Base-by-base conservation (phyloP, 306 rosid species). In the Cyamopsis tetragonoloba region DNA sequence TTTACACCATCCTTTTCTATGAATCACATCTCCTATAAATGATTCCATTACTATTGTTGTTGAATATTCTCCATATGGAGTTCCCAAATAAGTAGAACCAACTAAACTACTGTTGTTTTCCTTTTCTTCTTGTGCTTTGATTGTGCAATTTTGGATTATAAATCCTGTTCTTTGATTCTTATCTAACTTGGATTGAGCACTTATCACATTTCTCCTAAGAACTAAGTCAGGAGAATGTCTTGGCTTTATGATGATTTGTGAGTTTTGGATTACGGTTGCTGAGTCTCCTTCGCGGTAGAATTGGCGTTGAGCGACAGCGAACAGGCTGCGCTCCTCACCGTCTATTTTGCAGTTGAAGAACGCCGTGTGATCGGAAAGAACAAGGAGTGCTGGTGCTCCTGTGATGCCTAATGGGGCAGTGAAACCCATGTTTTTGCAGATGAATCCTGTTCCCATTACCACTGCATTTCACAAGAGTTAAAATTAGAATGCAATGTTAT, bases 21-120 rank as follows among this genome's bases (percentile, higher is more conserved):
- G 30, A 27, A 71, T 51, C 43, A 77, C 81, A 24, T 77, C 66
- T 19, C 72, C 77, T 9, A 59, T 3, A 31, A 7, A 65, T 32
- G 81, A 80, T 43, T 80, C 80, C 80, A 80, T 70, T 17, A 80
- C 14, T 48, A 57, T 49, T 31, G 70, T 70, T 54, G 47, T 79
- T 24, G 80, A 74, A 14, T 55, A 39, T 6, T 24, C 22, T 8
- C 5, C 35, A 54, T 6, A 23, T 13, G 77, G 72, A 2, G 53
- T 17, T 0, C 76, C 72, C 35, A 62, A 34, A 18, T 39, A 70
- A 5, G 72, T 54, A 4, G 70, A 18, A 18, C 11, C 43, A 8
- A 7, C 28, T 24, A 76, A 62, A 43, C 8, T 22, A 1, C 7
- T 8, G 0, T 15, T 11, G 5, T 1, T 9, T 26, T 6, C 24